Percentiles rank a stretch among this genome's conserved stretches.
phyloP scores from a whole-genome alignment of 345 rosid genomes.

The Excoecaria cochinchinensis region DNA sequence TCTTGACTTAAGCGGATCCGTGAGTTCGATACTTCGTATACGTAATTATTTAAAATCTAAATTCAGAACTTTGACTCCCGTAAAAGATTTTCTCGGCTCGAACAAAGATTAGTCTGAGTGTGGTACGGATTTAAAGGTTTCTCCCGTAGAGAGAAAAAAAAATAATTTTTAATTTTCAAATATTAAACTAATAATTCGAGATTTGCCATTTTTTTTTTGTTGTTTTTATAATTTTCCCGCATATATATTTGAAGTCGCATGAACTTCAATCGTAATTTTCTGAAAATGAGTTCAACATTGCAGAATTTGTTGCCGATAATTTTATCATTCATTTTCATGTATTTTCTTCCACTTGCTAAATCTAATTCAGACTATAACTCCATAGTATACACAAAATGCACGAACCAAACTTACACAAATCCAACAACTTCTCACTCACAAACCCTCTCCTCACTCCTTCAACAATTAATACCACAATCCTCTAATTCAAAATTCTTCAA shows the following conservation, averaged over 20 bases:
- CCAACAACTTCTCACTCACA: conserved; percentile 33
- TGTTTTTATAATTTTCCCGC: no score
- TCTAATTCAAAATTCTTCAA: conserved; percentile 51
- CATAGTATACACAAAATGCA: conserved; percentile 56
- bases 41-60: no score
- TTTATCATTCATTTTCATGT: conserved; percentile 10
- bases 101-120: no score
- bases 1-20: no score
- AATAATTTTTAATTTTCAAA: no score
- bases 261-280: background rate
- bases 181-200: no score
- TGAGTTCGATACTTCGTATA: no score
- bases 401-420: conserved; percentile 21
- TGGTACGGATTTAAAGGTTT: no score
- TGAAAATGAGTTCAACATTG: conserved; percentile 24
- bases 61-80: no score
- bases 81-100: no score
- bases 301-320: conserved; percentile 20
- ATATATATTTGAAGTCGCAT: background rate
- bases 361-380: conserved; percentile 39
- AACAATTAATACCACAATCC: conserved; percentile 47
- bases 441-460: conserved; percentile 43
- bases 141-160: no score
- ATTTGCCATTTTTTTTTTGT: no score
- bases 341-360: conserved; percentile 18